Conservation (phyloP, 2,329 filamentous ascomycete species). For the Cladobotryum mycophilum region DNA sequence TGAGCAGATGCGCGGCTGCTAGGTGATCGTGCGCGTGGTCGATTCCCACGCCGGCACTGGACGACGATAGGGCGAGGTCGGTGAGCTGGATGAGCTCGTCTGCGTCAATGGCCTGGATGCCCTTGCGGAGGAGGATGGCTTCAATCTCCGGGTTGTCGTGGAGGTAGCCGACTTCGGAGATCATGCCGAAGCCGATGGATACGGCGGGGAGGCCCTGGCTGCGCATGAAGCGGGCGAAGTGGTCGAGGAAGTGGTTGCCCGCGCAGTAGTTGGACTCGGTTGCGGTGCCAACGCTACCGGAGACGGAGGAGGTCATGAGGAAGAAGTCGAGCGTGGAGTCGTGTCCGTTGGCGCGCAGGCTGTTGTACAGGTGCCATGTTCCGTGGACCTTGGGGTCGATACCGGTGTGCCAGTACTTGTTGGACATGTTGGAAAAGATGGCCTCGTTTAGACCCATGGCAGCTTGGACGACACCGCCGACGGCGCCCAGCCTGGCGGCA, state of each 20-base stretch:
- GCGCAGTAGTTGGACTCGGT: slow-evolving; percentile 28
- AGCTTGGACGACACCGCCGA: slow-evolving; percentile 29
- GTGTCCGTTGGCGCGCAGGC: slow-evolving; percentile 4
- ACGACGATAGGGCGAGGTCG: slow-evolving; percentile 18
- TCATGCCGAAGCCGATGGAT: slow-evolving; percentile 26
- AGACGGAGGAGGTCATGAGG: slow-evolving; percentile 18
- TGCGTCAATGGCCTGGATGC: slow-evolving; percentile 29
- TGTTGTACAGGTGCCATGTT: slow-evolving; percentile 20
- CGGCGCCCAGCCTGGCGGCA: background rate
- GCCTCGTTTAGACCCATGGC: slow-evolving; percentile 26
- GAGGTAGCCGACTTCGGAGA: slow-evolving; percentile 31
- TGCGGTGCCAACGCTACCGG: slow-evolving; percentile 24
- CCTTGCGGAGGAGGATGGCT: slow-evolving; percentile 27
- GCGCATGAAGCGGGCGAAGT: slow-evolving; percentile 24
- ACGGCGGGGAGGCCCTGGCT: slow-evolving; percentile 20
- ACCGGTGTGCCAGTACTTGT: slow-evolving; percentile 17
- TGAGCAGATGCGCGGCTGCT: slow-evolving; percentile 17
- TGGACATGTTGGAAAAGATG: slow-evolving; percentile 20
- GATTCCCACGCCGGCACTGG: background rate
- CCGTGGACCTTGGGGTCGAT: slow-evolving; percentile 20
- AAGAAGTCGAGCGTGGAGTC: slow-evolving; percentile 25
- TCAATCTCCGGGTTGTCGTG: slow-evolving; percentile 31
- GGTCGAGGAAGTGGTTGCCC: slow-evolving; percentile 26
- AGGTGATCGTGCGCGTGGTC: background rate
- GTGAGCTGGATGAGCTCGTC: slow-evolving; percentile 24